phyloP scores from a whole-genome alignment of 768 basidiomycete species.

The Boletus coccyginus region DNA sequence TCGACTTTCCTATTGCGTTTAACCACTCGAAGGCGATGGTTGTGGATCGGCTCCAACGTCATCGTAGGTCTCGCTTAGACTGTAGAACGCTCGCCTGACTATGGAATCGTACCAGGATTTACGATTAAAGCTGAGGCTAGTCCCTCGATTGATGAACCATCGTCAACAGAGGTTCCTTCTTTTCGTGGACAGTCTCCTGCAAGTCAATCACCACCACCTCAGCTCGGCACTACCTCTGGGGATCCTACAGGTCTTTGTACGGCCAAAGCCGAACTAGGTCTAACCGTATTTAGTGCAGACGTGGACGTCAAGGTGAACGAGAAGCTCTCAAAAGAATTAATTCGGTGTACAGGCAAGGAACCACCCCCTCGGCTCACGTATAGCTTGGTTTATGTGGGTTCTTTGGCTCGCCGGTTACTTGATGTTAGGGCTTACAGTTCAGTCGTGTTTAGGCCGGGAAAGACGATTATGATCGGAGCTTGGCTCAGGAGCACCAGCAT shows the following conservation, averaged over 20 bases:
- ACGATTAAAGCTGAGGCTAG: constrained; percentile 71
- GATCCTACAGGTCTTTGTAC: not conserved
- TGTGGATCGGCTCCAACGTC: constrained; percentile 51
- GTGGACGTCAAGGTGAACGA: not conserved
- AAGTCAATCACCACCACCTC: not conserved
- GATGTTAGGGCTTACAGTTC: not conserved
- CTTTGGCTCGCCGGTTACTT: not conserved
- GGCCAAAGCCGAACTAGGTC: constrained; percentile 4
- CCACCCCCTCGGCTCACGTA: constrained; percentile 1
- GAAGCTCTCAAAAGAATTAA: not conserved
- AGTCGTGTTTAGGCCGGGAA: not conserved
- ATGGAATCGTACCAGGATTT: constrained; percentile 44
- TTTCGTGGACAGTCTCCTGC: too few relatives aligned
- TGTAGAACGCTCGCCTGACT: not conserved
- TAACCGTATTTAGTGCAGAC: constrained; percentile 29
- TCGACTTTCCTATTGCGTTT: constrained; percentile 53
- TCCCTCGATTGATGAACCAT: too few relatives aligned
- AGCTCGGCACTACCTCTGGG: too few relatives aligned
- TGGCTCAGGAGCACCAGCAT: not conserved
- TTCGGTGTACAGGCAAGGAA: not conserved
- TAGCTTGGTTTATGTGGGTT: constrained; percentile 2
- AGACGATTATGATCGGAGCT: constrained; percentile 3
- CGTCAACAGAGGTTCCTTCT: too few relatives aligned
- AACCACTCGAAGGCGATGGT: constrained; percentile 61
- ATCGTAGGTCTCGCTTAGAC: constrained; percentile 3